Base-by-base conservation (phyloP, 176 grass and related monocot species). In the Poa annua region DNA sequence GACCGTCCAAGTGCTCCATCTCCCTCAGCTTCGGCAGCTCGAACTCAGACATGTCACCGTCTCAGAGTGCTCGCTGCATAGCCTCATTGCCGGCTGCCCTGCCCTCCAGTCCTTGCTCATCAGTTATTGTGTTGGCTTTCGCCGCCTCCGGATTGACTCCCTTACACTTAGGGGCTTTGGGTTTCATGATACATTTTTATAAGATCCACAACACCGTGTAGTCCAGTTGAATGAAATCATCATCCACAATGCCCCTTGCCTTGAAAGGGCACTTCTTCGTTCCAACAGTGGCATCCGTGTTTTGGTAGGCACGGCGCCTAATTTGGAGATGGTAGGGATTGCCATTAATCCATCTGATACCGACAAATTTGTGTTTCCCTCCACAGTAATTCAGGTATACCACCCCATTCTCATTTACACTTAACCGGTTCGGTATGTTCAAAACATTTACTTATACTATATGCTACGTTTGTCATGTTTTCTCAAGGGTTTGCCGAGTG, bases 121-220 rank as follows among this genome's bases (percentile, higher is more conserved):
- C 6, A 5, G 1, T 10, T 0, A 0, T 34, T 19, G 17, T 35
- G 0, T 6, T 0, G 17, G 66, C 8, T 39, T 69, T 19, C 36
- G 4, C 9, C 11, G 36, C 38, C 3, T 41, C 11, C 66, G 8
- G 19, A 69, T 39, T 19, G n/a, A 42, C 36, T 41, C 66, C 3
- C 9, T n/a, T 11, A 42, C 16, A 3, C 66, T 69, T 21, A 69
- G 66, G 11, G 9, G 35, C 35, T 48, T 48, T 48, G 45, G 1
- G 13, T 48, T 2, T 48, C 45, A 3, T 11, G 8, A 39, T 42
- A 1, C n/a, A 42, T 42, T 10, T 1, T 2, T 0, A 42, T 8
- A 2, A 9, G 11, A 47, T 47, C 3, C 5, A 19, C 0, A 1
- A 11, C 1, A 11, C 20, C 2, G 1, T 0, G n/a, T n/a, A n/a